These are phyloP conservation scores for Diaporthe helianthi DNA, from an alignment of 2,329 filamentous ascomycete species.

Conservation along the genomic window DNA sequence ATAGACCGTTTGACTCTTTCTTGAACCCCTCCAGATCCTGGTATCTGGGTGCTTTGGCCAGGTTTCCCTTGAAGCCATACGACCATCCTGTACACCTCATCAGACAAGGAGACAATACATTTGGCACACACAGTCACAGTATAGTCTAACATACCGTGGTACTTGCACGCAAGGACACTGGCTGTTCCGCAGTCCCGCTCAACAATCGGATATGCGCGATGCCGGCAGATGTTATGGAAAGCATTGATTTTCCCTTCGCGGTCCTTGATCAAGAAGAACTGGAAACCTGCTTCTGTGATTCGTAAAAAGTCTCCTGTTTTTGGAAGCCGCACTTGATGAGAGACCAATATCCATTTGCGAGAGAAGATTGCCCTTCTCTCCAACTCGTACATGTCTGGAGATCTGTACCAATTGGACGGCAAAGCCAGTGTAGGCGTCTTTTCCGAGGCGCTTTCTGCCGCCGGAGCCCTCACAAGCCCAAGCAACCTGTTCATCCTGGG, in stretches of 20 bases:
- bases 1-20: background rate
- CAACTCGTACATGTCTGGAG: slow-evolving; percentile 50
- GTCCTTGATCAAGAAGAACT: slow-evolving; percentile 49
- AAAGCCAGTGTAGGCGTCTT: background rate
- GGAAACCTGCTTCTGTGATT: slow-evolving; percentile 44
- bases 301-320: slow-evolving; percentile 47
- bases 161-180: slow-evolving; percentile 47
- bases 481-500: background rate
- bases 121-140: background rate
- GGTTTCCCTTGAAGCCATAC: slow-evolving; percentile 49
- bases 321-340: slow-evolving; percentile 44
- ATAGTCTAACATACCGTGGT: slow-evolving; percentile 28
- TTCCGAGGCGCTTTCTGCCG: background rate
- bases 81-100: slow-evolving; percentile 43
- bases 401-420: slow-evolving; percentile 47
- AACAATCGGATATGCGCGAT: slow-evolving; percentile 51
- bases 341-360: slow-evolving; percentile 47
- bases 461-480: background rate
- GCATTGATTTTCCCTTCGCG: slow-evolving; percentile 45
- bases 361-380: slow-evolving; percentile 54
- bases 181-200: slow-evolving; percentile 46
- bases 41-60: slow-evolving; percentile 43
- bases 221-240: slow-evolving; percentile 53
- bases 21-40: background rate
- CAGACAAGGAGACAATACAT: background rate